phyloP scores from a whole-genome alignment of 108 stramenopile genomes.

The Nitzschia sp. region DNA sequence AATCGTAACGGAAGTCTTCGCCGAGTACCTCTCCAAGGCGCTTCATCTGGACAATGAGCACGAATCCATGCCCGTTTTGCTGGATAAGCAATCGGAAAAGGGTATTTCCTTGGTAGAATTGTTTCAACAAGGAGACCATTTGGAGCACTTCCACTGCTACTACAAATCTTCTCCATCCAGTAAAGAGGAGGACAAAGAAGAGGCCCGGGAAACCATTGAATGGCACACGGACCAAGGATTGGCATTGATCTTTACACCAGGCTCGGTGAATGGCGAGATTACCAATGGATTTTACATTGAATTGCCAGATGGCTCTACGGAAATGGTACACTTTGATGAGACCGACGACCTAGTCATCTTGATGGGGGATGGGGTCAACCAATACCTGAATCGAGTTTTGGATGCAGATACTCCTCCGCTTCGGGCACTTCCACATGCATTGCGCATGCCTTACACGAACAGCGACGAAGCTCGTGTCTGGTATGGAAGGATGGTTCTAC shows the following conservation, averaged over 20 bases:
- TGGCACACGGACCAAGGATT: conserved; percentile 82
- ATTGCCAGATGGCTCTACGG: conserved; percentile 43
- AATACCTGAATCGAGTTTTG: conserved; percentile 49
- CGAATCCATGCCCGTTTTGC: neutral
- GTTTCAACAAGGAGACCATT: conserved; percentile 59
- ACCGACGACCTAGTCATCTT: conserved; percentile 71
- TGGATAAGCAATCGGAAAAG: neutral
- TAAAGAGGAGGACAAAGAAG: neutral
- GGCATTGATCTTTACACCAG: conserved; percentile 79
- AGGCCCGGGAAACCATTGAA: conserved; percentile 50
- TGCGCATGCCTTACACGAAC: conserved; percentile 28
- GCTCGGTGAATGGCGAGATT: conserved; percentile 26
- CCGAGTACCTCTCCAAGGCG: neutral
- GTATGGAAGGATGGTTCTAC: conserved; percentile 88
- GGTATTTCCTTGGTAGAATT: conserved; percentile 46
- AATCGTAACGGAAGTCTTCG: neutral
- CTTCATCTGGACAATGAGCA: neutral
- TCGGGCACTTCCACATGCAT: conserved; percentile 72
- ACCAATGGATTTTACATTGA: conserved; percentile 47
- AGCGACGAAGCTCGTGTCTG: conserved; percentile 56
- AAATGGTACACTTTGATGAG: conserved; percentile 52
- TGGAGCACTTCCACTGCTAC: conserved; percentile 90
- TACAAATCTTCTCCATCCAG: too few species aligned
- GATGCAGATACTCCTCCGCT: conserved; percentile 28
- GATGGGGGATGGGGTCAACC: conserved; percentile 86